phyloP scores from a whole-genome alignment of 2,329 filamentous ascomycete genomes.

The Beauveria australis region DNA sequence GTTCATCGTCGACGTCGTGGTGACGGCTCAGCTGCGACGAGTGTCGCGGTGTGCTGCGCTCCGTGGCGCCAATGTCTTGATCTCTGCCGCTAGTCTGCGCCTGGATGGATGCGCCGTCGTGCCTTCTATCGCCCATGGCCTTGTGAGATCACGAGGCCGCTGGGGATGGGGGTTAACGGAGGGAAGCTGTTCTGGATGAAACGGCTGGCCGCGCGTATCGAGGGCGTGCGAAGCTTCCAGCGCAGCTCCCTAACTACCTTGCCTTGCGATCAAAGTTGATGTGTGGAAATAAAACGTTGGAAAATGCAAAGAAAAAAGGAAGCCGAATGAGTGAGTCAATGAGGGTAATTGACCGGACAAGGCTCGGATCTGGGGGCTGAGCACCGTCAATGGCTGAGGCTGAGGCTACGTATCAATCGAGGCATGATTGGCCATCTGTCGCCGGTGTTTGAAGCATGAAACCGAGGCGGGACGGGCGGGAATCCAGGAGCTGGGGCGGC shows the following conservation, averaged over 20 bases:
- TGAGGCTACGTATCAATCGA: neutral
- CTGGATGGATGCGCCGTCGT: neutral
- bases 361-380: neutral
- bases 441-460: neutral
- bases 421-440: neutral
- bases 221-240: neutral
- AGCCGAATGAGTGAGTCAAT: neutral
- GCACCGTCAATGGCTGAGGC: neutral
- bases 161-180: too few relatives aligned
- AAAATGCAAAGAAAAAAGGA: neutral
- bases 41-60: constrained; percentile 7
- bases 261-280: too few relatives aligned
- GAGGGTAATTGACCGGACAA: neutral
- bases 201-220: neutral
- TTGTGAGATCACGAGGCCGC: neutral
- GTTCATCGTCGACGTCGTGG: neutral
- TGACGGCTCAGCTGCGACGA: constrained; percentile 3
- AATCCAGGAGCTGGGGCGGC: too few relatives aligned
- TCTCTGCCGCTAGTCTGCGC: constrained; percentile 6
- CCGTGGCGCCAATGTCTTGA: neutral
- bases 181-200: neutral
- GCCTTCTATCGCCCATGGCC: neutral
- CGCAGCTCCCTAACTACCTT: neutral
- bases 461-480: neutral
- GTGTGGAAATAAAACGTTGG: too few relatives aligned